These are phyloP conservation scores for Sapria himalayana DNA, from an alignment of 345 rosid species.

Conservation along the genomic window DNA sequence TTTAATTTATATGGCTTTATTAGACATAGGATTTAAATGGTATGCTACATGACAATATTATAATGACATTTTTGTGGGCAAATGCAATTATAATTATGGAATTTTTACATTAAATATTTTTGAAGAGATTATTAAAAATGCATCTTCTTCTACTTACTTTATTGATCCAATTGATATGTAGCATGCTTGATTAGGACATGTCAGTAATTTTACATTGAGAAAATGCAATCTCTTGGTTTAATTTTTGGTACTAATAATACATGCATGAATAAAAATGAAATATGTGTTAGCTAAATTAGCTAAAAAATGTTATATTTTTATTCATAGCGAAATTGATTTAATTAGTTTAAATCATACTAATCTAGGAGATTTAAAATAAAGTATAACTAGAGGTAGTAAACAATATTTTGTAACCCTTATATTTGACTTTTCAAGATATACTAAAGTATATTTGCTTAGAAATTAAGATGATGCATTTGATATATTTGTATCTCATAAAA, in stretches of 20 bases:
- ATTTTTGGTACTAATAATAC: too few species aligned
- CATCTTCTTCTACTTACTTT: slow-evolving; percentile 3
- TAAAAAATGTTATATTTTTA: too few species aligned
- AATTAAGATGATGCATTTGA: background rate
- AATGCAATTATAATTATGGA: background rate
- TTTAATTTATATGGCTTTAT: background rate
- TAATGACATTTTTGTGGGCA: background rate
- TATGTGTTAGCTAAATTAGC: too few species aligned
- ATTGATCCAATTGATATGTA: background rate
- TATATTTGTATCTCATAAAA: background rate
- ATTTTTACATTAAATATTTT: background rate
- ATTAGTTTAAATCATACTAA: too few species aligned
- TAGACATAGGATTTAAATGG: background rate
- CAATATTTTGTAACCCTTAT: background rate
- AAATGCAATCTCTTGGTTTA: background rate
- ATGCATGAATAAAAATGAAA: too few species aligned
- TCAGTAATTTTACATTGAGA: background rate
- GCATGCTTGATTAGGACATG: slow-evolving; percentile 3
- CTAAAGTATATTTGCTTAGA: slow-evolving; percentile 1
- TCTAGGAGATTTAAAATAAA: background rate
- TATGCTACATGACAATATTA: background rate
- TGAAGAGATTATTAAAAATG: background rate
- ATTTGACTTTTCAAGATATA: slow-evolving; percentile 2
- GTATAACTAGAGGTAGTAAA: background rate
- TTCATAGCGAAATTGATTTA: too few species aligned